phyloP scores from a whole-genome alignment of 2,329 filamentous ascomycete genomes.

The Bisporella sp. region DNA sequence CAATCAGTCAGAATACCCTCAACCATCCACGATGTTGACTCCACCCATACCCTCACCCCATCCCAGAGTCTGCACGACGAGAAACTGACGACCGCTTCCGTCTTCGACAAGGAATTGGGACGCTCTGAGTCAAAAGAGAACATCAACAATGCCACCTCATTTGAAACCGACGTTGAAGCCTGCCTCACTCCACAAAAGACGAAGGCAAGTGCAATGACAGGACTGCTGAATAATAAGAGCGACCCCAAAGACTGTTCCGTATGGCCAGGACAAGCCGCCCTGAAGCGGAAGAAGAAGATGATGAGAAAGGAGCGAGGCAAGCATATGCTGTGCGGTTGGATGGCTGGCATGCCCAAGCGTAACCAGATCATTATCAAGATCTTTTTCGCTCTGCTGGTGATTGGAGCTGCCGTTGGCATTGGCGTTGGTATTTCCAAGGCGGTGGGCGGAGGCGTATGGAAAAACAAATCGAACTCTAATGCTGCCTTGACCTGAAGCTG shows the following conservation, averaged over 20 bases:
- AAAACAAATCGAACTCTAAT: slow-evolving; percentile 24
- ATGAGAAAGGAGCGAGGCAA: slow-evolving; percentile 50
- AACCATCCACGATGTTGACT: background rate
- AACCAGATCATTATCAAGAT: slow-evolving; percentile 49
- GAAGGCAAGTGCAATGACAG: background rate
- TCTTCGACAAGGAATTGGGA: background rate
- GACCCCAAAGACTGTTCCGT: slow-evolving; percentile 40
- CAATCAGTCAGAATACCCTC: background rate
- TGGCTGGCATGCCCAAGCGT: slow-evolving; percentile 46
- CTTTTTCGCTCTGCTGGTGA: slow-evolving; percentile 42
- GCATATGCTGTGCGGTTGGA: slow-evolving; percentile 41
- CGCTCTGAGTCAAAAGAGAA: slow-evolving; percentile 15
- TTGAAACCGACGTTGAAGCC: slow-evolving; percentile 19
- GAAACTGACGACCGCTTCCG: background rate
- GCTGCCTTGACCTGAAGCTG: background rate
- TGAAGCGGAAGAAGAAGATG: slow-evolving; percentile 51
- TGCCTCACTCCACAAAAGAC: slow-evolving; percentile 5
- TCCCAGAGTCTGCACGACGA: background rate
- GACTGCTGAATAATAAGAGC: background rate
- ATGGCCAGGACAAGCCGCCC: slow-evolving; percentile 54
- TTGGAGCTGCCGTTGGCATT: slow-evolving; percentile 47
- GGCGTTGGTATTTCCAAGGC: slow-evolving; percentile 56
- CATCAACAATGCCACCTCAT: slow-evolving; percentile 5
- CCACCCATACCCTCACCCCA: background rate
- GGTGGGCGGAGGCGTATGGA: slow-evolving; percentile 52